Evolutionary conservation across 1,284 basidiomycete genomes (phyloP), one percentile per base, ranked within the genome.

Genomic region (Ganoderma resinaceum): DNA sequence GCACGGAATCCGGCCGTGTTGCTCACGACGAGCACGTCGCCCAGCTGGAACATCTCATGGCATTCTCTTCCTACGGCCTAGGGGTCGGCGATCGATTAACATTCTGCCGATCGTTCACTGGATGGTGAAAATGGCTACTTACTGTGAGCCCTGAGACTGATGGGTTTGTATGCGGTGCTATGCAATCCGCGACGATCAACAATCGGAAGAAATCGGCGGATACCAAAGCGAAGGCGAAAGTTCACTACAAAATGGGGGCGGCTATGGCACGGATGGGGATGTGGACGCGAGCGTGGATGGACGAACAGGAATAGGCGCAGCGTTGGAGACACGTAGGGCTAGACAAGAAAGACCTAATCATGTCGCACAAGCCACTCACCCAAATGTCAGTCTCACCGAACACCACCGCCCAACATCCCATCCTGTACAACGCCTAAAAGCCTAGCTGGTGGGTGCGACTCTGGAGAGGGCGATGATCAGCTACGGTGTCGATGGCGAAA

Each of bases 371-470:
- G 35, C 35, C 18, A 81, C 90, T 43, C 75, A 95, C 96, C 74
- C 99, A 80, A 77, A 97, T 99, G 75, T 99, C 99, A 79, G 99
- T 97, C 82, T 98, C 98, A 87, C 99, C 97, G 73, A 98, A 93
- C 0, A 99, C 91, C 12, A 94, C 92, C 40, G 93, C 96, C 59
- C 91, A 89, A 75, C 95, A 96, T 1, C 96, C 96, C 20, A 90
- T 89, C 65, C 84, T 84, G 69, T 87, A 86, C 43, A 99, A 83
- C 20, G 89, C 91, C n/a, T 76, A 75, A 85, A 96, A 98, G 80
- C 98, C 91, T 74, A 99, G 84, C 72, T 94, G 86, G 80, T 93
- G 91, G 75, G 98, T 95, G 78, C 95, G 95, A 94, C 87, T 77
- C 86, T 87, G 38, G 40, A 65, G 61, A 40, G 38, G 43, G 52